Evolutionary conservation across 345 rosid genomes (phyloP), one percentile per base, ranked within the genome.

Genomic region (Trapa bicornis): DNA sequence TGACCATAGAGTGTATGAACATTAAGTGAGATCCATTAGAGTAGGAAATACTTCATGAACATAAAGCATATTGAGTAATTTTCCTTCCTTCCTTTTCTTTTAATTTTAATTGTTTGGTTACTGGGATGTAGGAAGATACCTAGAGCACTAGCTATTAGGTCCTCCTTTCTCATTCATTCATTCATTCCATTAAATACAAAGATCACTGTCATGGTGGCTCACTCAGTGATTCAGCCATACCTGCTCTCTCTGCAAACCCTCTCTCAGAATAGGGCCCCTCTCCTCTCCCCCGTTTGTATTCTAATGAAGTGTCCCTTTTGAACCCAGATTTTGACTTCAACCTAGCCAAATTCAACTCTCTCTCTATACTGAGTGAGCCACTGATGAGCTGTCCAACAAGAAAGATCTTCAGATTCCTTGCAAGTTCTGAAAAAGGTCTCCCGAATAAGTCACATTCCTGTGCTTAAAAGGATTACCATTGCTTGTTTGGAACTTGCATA

Each of bases 251-350:
- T 58, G 37, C 33, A 11, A 22, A 7, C 14, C 61, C 38, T 35
- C 38, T 58, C 36, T 58, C 38, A 58, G 11, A 8, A 32, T 37
- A 9, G 37, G 37, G 9, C 32, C 67, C 39, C 62, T 70, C 32
- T 78, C 73, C 29, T 22, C 29, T 22, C 29, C 29, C 78, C 72
- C 72, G 72, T 6, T 74, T 68, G 79, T 73, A 70, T 70, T 66
- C 73, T 43, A 63, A 32, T 72, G 85, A 81, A 67, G 77, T 33
- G 81, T 80, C 88, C 76, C 70, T 83, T 79, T 81, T 58, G 37
- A 58, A 35, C 63, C 38, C 63, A 3, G 32, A 58, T 75, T 7
- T 43, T 65, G 47, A 52, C 74, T 70, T 22, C 58, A 12, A 12
- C 39, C 41, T 33, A 65, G 67, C 74, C 73, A 37, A n/a, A 76